phyloP scores from a whole-genome alignment of 2,329 filamentous ascomycete species.

The Uncinocarpus reesii region DNA sequence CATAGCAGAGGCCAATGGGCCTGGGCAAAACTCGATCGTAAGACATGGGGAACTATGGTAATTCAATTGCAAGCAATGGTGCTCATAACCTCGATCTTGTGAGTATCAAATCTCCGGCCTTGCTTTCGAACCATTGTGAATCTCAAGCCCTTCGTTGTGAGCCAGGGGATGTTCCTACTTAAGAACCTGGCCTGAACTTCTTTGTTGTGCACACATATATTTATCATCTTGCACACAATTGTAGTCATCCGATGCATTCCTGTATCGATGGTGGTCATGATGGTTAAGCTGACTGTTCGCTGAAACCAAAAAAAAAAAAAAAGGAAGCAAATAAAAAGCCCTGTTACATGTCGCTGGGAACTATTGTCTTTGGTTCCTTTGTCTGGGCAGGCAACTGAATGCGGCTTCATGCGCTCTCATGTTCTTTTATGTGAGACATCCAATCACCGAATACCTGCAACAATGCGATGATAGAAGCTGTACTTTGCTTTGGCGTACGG shows the following conservation, averaged over 20 bases:
- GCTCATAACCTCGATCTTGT: background rate
- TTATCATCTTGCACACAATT: slow-evolving; percentile 19
- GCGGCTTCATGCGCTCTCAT: slow-evolving; percentile 23
- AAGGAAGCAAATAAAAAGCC: slow-evolving; percentile 3
- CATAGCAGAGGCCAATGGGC: slow-evolving; percentile 35
- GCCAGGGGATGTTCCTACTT: slow-evolving; percentile 7
- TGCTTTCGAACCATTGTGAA: slow-evolving; percentile 10
- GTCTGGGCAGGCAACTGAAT: slow-evolving; percentile 22
- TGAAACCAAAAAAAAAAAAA: slow-evolving; percentile 7
- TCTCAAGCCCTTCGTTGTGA: slow-evolving; percentile 5
- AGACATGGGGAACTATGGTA: slow-evolving; percentile 30
- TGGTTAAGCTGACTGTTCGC: slow-evolving; percentile 1
- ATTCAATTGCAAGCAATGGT: background rate
- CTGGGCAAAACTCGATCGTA: slow-evolving; percentile 41
- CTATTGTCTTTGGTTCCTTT: slow-evolving; percentile 28
- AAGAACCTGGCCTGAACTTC: slow-evolving; percentile 8
- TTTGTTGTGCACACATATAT: slow-evolving; percentile 9
- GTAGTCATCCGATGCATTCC: slow-evolving; percentile 15
- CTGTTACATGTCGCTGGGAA: slow-evolving; percentile 11
- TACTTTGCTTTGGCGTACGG: slow-evolving; percentile 16
- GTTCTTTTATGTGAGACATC: slow-evolving; percentile 19
- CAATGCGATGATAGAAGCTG: slow-evolving; percentile 25
- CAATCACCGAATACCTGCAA: slow-evolving; percentile 25
- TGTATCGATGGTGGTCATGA: background rate
- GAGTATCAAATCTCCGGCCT: background rate